Conservation (phyloP, 192 early-diverging fungal genomes). For the Podila minutissima region DNA sequence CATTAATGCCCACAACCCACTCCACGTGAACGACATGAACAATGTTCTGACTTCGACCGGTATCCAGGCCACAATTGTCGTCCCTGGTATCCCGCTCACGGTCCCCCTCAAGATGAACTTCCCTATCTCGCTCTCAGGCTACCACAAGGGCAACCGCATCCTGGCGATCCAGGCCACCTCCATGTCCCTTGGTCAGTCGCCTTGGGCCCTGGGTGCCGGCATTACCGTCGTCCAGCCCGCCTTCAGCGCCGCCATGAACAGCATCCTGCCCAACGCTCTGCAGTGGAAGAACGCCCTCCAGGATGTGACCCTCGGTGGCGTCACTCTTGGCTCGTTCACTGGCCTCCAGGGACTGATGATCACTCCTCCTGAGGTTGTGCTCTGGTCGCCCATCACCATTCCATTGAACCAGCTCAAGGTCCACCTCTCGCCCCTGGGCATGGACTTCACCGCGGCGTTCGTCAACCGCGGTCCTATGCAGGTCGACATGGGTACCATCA, state of each 20-base stretch:
- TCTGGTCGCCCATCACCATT: conserved; percentile 7
- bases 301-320: conserved; percentile 21
- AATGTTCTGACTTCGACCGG: conserved; percentile 18
- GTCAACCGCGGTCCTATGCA: conserved; percentile 17
- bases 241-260: conserved; percentile 6
- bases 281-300: conserved; percentile 30
- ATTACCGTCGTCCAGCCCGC: conserved; percentile 10
- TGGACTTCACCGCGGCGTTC: conserved; percentile 18
- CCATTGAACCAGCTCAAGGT: conserved; percentile 11
- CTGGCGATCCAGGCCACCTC: conserved; percentile 16
- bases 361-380: conserved; percentile 6
- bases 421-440: conserved; percentile 11
- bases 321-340: conserved; percentile 26
- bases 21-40: conserved; percentile 26
- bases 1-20: conserved; percentile 18
- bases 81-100: conserved; percentile 15
- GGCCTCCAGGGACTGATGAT: conserved; percentile 6
- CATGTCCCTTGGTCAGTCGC: conserved; percentile 7
- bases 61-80: conserved; percentile 9
- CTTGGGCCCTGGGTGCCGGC: conserved; percentile 11
- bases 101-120: conserved; percentile 24
- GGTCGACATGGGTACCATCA: conserved; percentile 17
- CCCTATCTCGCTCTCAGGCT: conserved; percentile 16
- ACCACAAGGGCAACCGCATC: conserved; percentile 12
- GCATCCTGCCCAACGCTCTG: conserved; percentile 11